Conservation (phyloP, 139 green algal genomes). For the Penium margaritaceum region DNA sequence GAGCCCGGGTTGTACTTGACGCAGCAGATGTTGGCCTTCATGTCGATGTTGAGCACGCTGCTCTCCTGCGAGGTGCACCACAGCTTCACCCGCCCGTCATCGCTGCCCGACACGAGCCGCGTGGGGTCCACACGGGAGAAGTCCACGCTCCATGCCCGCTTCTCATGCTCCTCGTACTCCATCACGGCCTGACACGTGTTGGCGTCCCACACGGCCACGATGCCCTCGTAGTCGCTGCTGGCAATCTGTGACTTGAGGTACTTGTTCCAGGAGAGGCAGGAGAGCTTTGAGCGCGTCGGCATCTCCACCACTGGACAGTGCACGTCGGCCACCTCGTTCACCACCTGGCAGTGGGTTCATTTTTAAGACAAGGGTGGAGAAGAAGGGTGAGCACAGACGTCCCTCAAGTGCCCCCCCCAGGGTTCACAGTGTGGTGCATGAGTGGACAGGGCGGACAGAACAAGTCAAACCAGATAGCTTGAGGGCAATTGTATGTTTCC, state of each 20-base stretch:
- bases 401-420: no score
- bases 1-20: slow-evolving; percentile 66
- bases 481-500: no score
- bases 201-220: slow-evolving; percentile 65
- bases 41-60: slow-evolving; percentile 56
- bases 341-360: slow-evolving; percentile 24
- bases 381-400: background rate
- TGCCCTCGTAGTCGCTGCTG: slow-evolving; percentile 75
- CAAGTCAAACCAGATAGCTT: no score
- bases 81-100: slow-evolving; percentile 80
- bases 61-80: slow-evolving; percentile 55
- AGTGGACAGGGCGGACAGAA: no score
- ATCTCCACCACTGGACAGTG: slow-evolving; percentile 60
- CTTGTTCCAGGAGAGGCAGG: slow-evolving; percentile 71
- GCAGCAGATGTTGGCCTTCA: slow-evolving; percentile 83
- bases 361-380: background rate
- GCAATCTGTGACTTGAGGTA: slow-evolving; percentile 63
- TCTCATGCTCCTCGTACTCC: slow-evolving; percentile 73
- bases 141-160: slow-evolving; percentile 82
- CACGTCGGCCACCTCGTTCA: slow-evolving; percentile 44
- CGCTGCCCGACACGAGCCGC: slow-evolving; percentile 67
- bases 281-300: slow-evolving; percentile 61
- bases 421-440: no score
- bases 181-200: slow-evolving; percentile 45
- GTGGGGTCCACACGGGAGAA: slow-evolving; percentile 56